phyloP scores from a whole-genome alignment of 1,139 yeast species.

The Zygosaccharomyces pseudobailii region DNA sequence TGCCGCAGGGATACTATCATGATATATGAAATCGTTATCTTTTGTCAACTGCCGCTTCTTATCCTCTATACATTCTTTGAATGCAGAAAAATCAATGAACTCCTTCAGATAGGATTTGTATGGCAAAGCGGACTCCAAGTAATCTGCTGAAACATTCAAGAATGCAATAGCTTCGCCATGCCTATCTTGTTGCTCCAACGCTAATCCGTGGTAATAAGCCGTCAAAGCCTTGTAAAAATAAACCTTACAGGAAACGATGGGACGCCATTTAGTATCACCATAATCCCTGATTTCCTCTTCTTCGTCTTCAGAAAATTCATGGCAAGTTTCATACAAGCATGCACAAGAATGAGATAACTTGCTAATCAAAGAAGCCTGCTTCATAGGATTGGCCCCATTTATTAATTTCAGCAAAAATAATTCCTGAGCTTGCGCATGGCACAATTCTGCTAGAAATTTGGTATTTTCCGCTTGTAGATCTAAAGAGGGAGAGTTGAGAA shows the following conservation, averaged over 20 bases:
- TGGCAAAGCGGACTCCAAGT: slow-evolving; percentile 23
- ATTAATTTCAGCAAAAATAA: slow-evolving; percentile 65
- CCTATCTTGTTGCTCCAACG: slow-evolving; percentile 43
- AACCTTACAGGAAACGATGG: slow-evolving; percentile 41
- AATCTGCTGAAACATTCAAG: slow-evolving; percentile 45
- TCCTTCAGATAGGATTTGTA: slow-evolving; percentile 25
- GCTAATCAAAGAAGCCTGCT: slow-evolving; percentile 60
- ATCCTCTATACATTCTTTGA: slow-evolving; percentile 28
- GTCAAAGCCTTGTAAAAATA: slow-evolving; percentile 46
- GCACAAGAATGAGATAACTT: slow-evolving; percentile 66
- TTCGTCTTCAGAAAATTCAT: slow-evolving; percentile 42
- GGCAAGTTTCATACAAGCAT: slow-evolving; percentile 51
- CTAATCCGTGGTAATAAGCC: slow-evolving; percentile 38
- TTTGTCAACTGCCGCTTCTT: slow-evolving; percentile 46
- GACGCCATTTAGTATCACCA: slow-evolving; percentile 41
- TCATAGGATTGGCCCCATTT: slow-evolving; percentile 36
- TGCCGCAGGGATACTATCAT: slow-evolving; percentile 63
- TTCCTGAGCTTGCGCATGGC: slow-evolving; percentile 89
- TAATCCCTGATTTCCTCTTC: slow-evolving; percentile 42
- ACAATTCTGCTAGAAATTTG: slow-evolving; percentile 55
- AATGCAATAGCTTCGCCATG: slow-evolving; percentile 77
- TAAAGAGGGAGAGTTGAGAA: slow-evolving; percentile 81
- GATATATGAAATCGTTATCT: slow-evolving; percentile 88
- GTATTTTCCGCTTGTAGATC: slow-evolving; percentile 73
- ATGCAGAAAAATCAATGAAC: slow-evolving; percentile 33